These are phyloP conservation scores for Sistotremastrum niveocremeum DNA, from an alignment of 768 basidiomycete species.

Conservation along the genomic window DNA sequence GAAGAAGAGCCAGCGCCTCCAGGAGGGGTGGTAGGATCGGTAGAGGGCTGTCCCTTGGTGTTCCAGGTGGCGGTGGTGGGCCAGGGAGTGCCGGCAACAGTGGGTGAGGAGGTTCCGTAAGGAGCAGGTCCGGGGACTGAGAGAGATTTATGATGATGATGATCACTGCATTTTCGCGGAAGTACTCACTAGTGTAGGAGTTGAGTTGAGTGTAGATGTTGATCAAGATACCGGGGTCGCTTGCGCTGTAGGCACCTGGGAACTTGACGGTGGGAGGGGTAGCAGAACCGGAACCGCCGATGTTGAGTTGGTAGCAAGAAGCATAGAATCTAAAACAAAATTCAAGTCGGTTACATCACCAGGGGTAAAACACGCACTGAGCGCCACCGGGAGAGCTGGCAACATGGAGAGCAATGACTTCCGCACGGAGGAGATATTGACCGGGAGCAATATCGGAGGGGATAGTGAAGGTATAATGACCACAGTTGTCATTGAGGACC, in stretches of 20 bases:
- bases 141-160: background rate
- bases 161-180: background rate
- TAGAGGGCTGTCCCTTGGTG: constrained; percentile 31
- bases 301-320: constrained; percentile 10
- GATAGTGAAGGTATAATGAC: constrained; percentile 38
- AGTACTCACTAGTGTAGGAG: constrained; percentile 25
- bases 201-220: constrained; percentile 32
- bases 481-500: constrained; percentile 34
- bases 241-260: constrained; percentile 29
- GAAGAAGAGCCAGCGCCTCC: constrained; percentile 3
- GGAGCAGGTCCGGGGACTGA: constrained; percentile 37
- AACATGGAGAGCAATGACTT: constrained; percentile 36
- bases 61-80: constrained; percentile 38
- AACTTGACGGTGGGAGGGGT: constrained; percentile 26
- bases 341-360: too few relatives aligned
- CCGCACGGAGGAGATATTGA: constrained; percentile 35
- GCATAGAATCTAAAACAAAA: background rate
- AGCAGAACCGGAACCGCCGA: constrained; percentile 25
- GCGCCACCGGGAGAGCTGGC: constrained; percentile 29
- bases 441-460: constrained; percentile 28
- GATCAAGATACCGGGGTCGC: constrained; percentile 30
- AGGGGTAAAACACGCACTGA: constrained; percentile 19
- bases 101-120: constrained; percentile 27
- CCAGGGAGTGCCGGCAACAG: constrained; percentile 29
- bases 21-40: constrained; percentile 25